Evolutionary conservation across 139 green algal genomes (phyloP).

Genomic region (Microglena sp.): DNA sequence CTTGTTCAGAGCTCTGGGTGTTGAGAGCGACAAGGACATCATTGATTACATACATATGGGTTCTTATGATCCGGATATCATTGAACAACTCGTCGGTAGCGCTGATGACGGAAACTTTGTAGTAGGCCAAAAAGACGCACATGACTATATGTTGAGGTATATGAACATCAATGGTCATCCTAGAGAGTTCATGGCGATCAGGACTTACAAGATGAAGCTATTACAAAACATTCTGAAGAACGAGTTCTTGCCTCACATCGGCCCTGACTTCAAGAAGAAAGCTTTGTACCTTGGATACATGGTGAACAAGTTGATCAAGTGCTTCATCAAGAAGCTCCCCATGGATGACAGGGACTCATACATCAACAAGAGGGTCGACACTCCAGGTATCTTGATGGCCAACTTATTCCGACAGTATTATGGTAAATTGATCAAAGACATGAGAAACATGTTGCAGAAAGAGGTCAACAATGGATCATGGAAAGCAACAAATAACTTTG

Average conservation of each 20-base stretch:
- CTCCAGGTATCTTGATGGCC: not conserved
- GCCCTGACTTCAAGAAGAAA: not conserved
- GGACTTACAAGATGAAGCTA: no score
- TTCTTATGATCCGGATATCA: no score
- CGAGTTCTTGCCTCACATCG: slow-evolving; percentile 24
- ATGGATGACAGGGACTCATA: slow-evolving; percentile 41
- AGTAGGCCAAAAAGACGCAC: slow-evolving; percentile 9
- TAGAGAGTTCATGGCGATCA: no score
- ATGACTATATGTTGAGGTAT: slow-evolving; percentile 40
- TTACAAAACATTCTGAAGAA: slow-evolving; percentile 10
- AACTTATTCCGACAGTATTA: slow-evolving; percentile 9
- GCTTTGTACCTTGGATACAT: slow-evolving; percentile 8
- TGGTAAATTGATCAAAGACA: slow-evolving; percentile 49
- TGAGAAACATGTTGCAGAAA: slow-evolving; percentile 21
- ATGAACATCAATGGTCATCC: no score
- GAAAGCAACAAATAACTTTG: not conserved
- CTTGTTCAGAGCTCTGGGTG: slow-evolving; percentile 77
- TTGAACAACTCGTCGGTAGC: no score
- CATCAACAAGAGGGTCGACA: slow-evolving; percentile 53
- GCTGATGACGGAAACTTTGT: no score
- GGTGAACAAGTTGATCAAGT: not conserved
- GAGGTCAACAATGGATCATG: slow-evolving; percentile 1
- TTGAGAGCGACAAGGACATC: slow-evolving; percentile 58
- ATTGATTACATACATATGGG: slow-evolving; percentile 1
- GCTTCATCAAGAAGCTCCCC: not conserved